A percentile compares a stretch with the other conserved stretches of the same genome.
Evolutionary conservation across 176 grass and related monocot genomes (phyloP).

Genomic region (Juncus inflexus): DNA sequence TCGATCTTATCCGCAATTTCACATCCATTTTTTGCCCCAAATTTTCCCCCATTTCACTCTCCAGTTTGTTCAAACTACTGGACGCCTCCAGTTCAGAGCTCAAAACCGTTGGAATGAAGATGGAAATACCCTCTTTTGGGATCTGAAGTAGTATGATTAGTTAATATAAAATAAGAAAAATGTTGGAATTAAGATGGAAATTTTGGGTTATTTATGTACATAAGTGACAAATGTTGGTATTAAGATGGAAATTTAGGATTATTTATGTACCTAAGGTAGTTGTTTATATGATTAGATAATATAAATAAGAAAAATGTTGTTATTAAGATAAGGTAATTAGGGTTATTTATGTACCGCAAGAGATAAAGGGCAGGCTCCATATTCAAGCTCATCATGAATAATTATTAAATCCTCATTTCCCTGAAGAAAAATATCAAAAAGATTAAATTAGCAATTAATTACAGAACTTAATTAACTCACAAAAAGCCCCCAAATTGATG

Average conservation of each 20-base stretch:
- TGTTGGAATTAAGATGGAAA: too few species aligned
- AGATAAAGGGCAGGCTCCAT: conserved; percentile 68
- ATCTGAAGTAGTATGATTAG: conserved; percentile 49
- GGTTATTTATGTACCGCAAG: conserved; percentile 62
- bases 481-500: too few species aligned
- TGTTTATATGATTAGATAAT: conserved; percentile 19
- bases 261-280: background rate
- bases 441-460: background rate
- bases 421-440: conserved; percentile 26
- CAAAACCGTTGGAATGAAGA: background rate
- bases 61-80: conserved; percentile 7
- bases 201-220: conserved; percentile 29
- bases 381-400: conserved; percentile 89
- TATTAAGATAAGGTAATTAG: conserved; percentile 13
- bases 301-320: conserved; percentile 15
- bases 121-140: conserved; percentile 86
- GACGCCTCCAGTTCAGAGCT: conserved; percentile 10
- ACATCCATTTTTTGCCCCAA: background rate
- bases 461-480: too few species aligned
- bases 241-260: too few species aligned
- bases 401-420: conserved; percentile 75
- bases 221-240: conserved; percentile 46
- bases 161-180: conserved; percentile 7
- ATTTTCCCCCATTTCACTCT: background rate
- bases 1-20: conserved; percentile 33